A percentile compares a stretch with the other conserved stretches of the same genome.
phyloP scores from a whole-genome alignment of 2,329 filamentous ascomycete species.

The Alternaria triticimaculans region DNA sequence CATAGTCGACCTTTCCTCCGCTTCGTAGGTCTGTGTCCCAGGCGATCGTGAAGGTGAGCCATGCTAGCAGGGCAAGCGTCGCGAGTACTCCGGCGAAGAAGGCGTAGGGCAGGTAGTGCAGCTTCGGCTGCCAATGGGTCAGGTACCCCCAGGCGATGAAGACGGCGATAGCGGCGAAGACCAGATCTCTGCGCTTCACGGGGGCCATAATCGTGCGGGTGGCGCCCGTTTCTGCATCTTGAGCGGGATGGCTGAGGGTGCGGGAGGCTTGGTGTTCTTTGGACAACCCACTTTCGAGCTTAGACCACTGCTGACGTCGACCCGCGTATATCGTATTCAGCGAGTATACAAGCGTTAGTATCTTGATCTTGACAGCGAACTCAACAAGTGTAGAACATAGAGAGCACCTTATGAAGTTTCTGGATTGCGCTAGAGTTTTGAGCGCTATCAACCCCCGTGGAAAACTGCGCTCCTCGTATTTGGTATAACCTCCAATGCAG shows the following conservation, averaged over 20 bases:
- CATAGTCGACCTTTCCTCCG: slow-evolving; percentile 51
- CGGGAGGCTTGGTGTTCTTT: slow-evolving; percentile 24
- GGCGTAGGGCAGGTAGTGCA: slow-evolving; percentile 86
- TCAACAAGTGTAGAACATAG: neutral
- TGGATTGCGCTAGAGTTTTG: neutral
- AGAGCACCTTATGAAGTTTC: neutral
- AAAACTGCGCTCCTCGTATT: neutral
- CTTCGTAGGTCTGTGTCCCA: slow-evolving; percentile 52
- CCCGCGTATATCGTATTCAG: slow-evolving; percentile 13
- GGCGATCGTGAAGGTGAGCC: slow-evolving; percentile 67
- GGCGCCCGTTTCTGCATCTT: slow-evolving; percentile 48
- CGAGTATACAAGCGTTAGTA: neutral
- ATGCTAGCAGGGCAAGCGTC: slow-evolving; percentile 62
- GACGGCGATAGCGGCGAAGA: slow-evolving; percentile 69
- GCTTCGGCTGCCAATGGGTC: slow-evolving; percentile 79
- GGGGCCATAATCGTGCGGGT: slow-evolving; percentile 69
- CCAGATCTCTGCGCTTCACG: slow-evolving; percentile 72
- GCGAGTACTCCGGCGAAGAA: slow-evolving; percentile 72
- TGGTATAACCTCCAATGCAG: slow-evolving; percentile 3
- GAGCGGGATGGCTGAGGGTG: slow-evolving; percentile 22
- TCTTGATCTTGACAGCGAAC: neutral
- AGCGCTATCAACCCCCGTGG: neutral
- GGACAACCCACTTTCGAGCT: slow-evolving; percentile 22
- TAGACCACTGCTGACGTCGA: slow-evolving; percentile 26
- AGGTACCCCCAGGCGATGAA: slow-evolving; percentile 90